Conservation (phyloP, 352 stramenopile species). For the Phytophthora megakarya region DNA sequence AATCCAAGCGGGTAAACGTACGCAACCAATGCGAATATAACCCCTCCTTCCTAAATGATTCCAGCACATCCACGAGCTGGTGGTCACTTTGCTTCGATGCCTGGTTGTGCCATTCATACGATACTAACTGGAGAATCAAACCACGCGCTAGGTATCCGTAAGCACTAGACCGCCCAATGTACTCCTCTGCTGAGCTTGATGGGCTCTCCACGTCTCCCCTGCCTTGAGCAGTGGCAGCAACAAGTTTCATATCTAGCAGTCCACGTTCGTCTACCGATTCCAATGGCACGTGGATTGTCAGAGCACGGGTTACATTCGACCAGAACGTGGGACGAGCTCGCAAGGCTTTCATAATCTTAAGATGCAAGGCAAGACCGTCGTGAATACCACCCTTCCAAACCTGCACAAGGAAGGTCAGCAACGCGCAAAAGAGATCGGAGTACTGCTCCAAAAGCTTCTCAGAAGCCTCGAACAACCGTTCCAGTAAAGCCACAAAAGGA, state of each 20-base stretch:
- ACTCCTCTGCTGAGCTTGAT: conserved; percentile 32
- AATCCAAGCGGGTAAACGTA: conserved; percentile 68
- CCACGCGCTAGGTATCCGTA: conserved; percentile 64
- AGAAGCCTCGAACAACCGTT: conserved; percentile 59
- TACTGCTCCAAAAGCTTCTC: conserved; percentile 62
- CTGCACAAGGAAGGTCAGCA: conserved; percentile 60
- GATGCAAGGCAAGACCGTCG: conserved; percentile 47
- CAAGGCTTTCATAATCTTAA: conserved; percentile 52
- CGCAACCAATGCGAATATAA: conserved; percentile 73
- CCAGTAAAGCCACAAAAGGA: conserved; percentile 46
- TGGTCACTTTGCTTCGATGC: conserved; percentile 39
- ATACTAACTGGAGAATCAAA: conserved; percentile 66
- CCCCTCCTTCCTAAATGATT: conserved; percentile 64
- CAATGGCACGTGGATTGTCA: conserved; percentile 66
- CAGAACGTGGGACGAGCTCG: conserved; percentile 51
- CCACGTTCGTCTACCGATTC: conserved; percentile 43
- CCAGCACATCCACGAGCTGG: conserved; percentile 50
- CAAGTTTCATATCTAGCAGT: conserved; percentile 45
- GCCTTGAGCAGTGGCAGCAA: conserved; percentile 33
- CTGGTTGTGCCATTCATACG: conserved; percentile 68
- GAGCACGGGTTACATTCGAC: conserved; percentile 56
- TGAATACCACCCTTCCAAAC: conserved; percentile 57
- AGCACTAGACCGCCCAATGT: conserved; percentile 57
- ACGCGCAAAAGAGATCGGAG: conserved; percentile 61
- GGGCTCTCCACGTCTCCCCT: conserved; percentile 19